These are phyloP conservation scores for Xenoacremonium recifei DNA, from an alignment of 2,329 filamentous ascomycete species.

Conservation along the genomic window DNA sequence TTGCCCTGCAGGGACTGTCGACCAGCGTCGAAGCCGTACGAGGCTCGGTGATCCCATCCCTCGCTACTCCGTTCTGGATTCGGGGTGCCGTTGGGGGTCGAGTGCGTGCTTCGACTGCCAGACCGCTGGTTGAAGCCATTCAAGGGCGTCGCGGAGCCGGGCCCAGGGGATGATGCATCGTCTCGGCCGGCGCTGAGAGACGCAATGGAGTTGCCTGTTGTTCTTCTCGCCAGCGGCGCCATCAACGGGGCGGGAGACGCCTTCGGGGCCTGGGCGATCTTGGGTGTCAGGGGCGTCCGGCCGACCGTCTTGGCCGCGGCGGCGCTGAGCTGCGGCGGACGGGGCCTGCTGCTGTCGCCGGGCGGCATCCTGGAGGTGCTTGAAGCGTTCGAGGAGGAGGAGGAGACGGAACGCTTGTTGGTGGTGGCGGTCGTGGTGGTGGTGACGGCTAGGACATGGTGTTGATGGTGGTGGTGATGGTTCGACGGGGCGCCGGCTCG, in stretches of 20 bases:
- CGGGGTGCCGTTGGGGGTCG: slow-evolving; percentile 64
- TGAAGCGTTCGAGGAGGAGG: slow-evolving; percentile 22
- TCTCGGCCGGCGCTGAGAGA: slow-evolving; percentile 15
- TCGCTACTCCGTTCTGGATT: slow-evolving; percentile 42
- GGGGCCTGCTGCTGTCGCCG: slow-evolving; percentile 55
- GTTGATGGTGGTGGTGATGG: slow-evolving; percentile 15
- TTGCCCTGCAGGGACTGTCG: slow-evolving; percentile 24
- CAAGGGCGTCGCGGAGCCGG: slow-evolving; percentile 57
- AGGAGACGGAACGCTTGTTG: slow-evolving; percentile 17
- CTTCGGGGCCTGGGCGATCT: slow-evolving; percentile 47
- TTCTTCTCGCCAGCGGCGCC: slow-evolving; percentile 43
- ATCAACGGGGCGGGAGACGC: slow-evolving; percentile 29
- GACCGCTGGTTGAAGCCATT: slow-evolving; percentile 78
- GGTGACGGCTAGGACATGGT: slow-evolving; percentile 31
- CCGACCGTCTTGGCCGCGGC: slow-evolving; percentile 54
- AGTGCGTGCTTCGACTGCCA: slow-evolving; percentile 64
- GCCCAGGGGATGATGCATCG: neutral
- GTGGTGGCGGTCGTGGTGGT: slow-evolving; percentile 21
- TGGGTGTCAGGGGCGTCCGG: slow-evolving; percentile 52
- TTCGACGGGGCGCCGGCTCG: slow-evolving; percentile 18
- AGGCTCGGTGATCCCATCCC: slow-evolving; percentile 41
- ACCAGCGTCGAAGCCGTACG: slow-evolving; percentile 28
- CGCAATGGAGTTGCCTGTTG: slow-evolving; percentile 14
- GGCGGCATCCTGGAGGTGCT: slow-evolving; percentile 39
- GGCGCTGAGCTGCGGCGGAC: slow-evolving; percentile 68